A percentile compares a stretch with the other conserved stretches of the same genome.
Evolutionary conservation across 352 stramenopile species (phyloP).

Genomic region (Pythium biforme): DNA sequence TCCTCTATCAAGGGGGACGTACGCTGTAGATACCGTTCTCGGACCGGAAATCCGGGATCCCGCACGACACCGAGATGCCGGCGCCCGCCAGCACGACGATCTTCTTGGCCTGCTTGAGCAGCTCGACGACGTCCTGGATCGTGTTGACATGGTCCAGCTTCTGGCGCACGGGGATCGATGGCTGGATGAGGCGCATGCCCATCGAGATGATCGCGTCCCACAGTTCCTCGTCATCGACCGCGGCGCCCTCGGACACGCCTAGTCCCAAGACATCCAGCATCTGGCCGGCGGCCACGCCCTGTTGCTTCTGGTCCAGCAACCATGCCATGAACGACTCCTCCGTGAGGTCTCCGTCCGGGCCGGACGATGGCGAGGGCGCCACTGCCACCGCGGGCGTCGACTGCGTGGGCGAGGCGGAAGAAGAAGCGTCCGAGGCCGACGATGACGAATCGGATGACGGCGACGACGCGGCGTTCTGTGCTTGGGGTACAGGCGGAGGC

Average conservation of each 20-base stretch:
- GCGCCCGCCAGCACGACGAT: constrained; percentile 93
- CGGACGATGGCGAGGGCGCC: constrained; percentile 7
- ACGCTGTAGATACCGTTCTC: constrained; percentile 90
- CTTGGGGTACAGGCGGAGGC: background rate
- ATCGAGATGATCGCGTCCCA: constrained; percentile 87
- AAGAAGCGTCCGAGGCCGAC: background rate
- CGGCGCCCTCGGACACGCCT: constrained; percentile 72
- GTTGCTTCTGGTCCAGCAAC: constrained; percentile 72
- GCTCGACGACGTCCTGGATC: constrained; percentile 69
- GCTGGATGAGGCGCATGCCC: constrained; percentile 78
- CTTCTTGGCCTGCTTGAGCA: constrained; percentile 78
- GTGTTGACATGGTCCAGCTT: constrained; percentile 41
- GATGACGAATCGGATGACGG: background rate
- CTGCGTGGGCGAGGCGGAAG: no score
- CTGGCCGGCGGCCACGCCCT: constrained; percentile 56
- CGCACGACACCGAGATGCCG: constrained; percentile 95
- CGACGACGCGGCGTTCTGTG: background rate
- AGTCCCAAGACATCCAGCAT: constrained; percentile 80
- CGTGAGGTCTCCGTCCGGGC: constrained; percentile 39
- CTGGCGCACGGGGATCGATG: constrained; percentile 39
- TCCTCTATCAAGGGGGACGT: no score
- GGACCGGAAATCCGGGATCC: constrained; percentile 98
- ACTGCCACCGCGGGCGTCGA: no score
- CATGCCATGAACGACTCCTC: constrained; percentile 83
- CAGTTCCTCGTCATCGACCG: constrained; percentile 77